Evolutionary conservation across 345 rosid species (phyloP), one percentile per base, ranked within the genome.

Genomic region (Ailanthus altissimus): DNA sequence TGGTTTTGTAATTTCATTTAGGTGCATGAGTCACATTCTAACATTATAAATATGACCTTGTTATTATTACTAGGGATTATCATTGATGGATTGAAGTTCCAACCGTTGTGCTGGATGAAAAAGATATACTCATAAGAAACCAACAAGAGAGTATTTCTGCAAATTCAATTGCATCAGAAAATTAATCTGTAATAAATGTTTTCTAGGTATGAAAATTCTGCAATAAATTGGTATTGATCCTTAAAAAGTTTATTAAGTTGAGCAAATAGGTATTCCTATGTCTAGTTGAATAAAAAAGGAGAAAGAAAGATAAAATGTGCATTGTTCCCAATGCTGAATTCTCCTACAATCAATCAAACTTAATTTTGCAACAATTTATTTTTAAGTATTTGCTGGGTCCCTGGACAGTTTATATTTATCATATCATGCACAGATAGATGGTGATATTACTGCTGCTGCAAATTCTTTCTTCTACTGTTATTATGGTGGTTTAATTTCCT

Each of bases 71-170:
- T 0, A n/a, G 20, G 32, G 66, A 15, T 62, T 62, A 28, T 5
- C 20, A 62, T 54, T 5, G 42, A 14, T 32, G 6, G 67, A 62
- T 62, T 32, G 16, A 36, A 16, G 45, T 62, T 62, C 67, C 16
- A 40, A 6, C 66, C 16, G 67, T 32, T 62, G 18, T 36, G 23
- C 36, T 36, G 12, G 16, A 20, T 20, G 8, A 36, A 64, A 38
- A 38, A 64, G 13, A 64, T 64, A 64, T 64, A 40, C 38, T 40
- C 68, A 40, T 64, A 64, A 63, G 21, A 16, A 64, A 26, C 21
- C 42, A 12, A 12, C 10, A 36, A 61, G 8, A 63, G 8, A n/a
- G 58, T 20, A 12, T 20, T 40, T 23, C 23, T n/a, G 49, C 49
- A 20, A 25, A 3, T 40, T 64, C 49, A 64, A 64, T 2, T 20